A percentile compares a stretch with the other conserved stretches of the same genome.
These are phyloP conservation scores for Magnusiomyces magnusii DNA, from an alignment of 1,139 yeast species.

Conservation along the genomic window DNA sequence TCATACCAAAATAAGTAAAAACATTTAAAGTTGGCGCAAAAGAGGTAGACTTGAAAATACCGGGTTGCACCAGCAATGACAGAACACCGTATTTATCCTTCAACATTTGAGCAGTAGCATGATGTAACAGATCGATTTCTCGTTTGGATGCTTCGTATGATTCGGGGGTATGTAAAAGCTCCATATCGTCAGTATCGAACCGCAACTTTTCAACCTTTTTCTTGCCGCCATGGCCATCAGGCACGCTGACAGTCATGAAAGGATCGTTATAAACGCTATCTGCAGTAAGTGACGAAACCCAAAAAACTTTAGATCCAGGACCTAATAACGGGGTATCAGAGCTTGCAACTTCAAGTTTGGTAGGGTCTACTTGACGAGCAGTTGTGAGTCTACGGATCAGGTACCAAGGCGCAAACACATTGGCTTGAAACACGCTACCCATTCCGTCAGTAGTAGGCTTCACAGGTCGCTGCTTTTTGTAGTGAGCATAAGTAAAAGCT, in stretches of 20 bases:
- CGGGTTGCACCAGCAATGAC: constrained; percentile 86
- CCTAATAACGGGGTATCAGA: constrained; percentile 49
- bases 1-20: constrained; percentile 79
- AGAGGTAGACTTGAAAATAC: constrained; percentile 81
- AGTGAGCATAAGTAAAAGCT: constrained; percentile 68
- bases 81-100: constrained; percentile 44
- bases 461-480: constrained; percentile 74
- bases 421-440: constrained; percentile 90
- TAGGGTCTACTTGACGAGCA: constrained; percentile 1
- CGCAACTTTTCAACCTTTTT: constrained; percentile 25
- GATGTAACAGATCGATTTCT: constrained; percentile 73
- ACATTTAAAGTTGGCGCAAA: constrained; percentile 69
- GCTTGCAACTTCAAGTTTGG: constrained; percentile 26
- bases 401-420: constrained; percentile 91
- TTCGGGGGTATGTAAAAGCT: constrained; percentile 52
- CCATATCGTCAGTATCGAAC: constrained; percentile 66
- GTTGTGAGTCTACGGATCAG: constrained; percentile 30
- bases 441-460: constrained; percentile 61
- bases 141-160: constrained; percentile 94
- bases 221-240: not conserved
- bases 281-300: constrained; percentile 83
- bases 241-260: not conserved
- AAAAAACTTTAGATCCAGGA: constrained; percentile 55
- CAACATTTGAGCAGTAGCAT: constrained; percentile 53
- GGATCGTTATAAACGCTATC: constrained; percentile 41